Base-by-base conservation (phyloP, 495 filamentous ascomycete genomes). In the Aspergillus kassunensis region DNA sequence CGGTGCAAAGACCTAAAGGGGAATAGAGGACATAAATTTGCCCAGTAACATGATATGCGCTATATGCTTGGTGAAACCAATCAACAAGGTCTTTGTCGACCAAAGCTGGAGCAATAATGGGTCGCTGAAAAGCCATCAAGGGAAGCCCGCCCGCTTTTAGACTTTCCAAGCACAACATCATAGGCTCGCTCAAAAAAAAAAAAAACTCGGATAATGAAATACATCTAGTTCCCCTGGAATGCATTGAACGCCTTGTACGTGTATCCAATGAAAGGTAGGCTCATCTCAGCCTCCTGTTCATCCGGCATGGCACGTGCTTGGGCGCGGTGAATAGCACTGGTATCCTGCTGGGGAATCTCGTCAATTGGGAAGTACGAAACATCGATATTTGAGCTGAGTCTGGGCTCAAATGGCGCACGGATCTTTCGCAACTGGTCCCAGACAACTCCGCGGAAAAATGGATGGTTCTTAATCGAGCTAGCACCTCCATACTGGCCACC, bases 331-430 rank as follows among this genome's bases (percentile, higher is more conserved):
- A 76, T 76, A 25, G 83, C 82, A 36, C 74, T 86, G 44, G 87
- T 91, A 63, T 96, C 91, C 27, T 85, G 89, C 74, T 97, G 91
- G 55, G 91, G 89, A 58, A 98, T 96, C 66, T 98, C 93, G 65
- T 97, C 92, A 37, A 89, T 96, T 7, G 93, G 93, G 84, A 98
- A 98, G 75, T 98, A 96, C 19, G 89, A 89, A n/a, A 91, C 93
- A 66, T 98, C 93, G 52, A 96, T 87, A 65, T 90, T 91, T 27
- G 89, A 95, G 48, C 83, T 84, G 51, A 98, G 79, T 60, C 88
- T 87, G 0, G 93, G 93, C 70, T 97, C 91, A 65, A 98, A 98
- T 1, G 93, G 93, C 35, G 93, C 93, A 21, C 91, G 86, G 62
- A 98, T 97, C 31, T 81, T 81, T 44, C 95, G 90, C 55, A 98